Evolutionary conservation across 176 grass and related monocot genomes (phyloP), one percentile per base, ranked within the genome.

Genomic region (Avena sativa): DNA sequence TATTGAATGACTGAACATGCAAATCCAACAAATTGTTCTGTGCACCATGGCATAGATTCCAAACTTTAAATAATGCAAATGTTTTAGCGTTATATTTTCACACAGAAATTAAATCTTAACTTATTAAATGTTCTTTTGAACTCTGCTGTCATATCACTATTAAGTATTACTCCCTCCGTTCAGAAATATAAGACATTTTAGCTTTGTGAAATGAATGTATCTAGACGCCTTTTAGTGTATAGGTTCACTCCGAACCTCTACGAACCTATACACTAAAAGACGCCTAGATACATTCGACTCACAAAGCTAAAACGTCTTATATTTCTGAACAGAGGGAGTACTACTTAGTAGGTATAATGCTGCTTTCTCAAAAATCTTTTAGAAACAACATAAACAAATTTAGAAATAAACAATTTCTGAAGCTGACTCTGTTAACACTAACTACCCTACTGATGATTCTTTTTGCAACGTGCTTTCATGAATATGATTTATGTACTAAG

Each of bases 31-130:
- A 83, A 83, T 19, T 1, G 3, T 71, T 83, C 21, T 71, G n/a
- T 71, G 36, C 49, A 82, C 56, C 65, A 57, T 71, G 19, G 64
- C 1, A 12, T 34, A 32, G 23, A 23, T 8, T 67, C 76, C 15
- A 66, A 46, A 34, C 15, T 65, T 81, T 20, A 32, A 81, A 81
- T 81, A 17, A 50, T 64, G 78, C 8, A 46, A 48, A 47, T 38
- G 44, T 84, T 30, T 74, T 61, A 25, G 10, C 6, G 2, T 38
- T 61, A 46, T 30, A 12, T 25, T 21, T 68, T 68, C 5, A 60
- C 32, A 43, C 56, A 72, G 4, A 49, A 43, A 67, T 57, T 52
- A 56, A 78, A 58, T 20, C 38, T 63, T 26, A 25, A 80, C 38
- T 64, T 64, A 63, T 58, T 34, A 87, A 16, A 23, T 47, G 52